Evolutionary conservation across 495 filamentous ascomycete species (phyloP).

Genomic region (Terfezia boudieri): DNA sequence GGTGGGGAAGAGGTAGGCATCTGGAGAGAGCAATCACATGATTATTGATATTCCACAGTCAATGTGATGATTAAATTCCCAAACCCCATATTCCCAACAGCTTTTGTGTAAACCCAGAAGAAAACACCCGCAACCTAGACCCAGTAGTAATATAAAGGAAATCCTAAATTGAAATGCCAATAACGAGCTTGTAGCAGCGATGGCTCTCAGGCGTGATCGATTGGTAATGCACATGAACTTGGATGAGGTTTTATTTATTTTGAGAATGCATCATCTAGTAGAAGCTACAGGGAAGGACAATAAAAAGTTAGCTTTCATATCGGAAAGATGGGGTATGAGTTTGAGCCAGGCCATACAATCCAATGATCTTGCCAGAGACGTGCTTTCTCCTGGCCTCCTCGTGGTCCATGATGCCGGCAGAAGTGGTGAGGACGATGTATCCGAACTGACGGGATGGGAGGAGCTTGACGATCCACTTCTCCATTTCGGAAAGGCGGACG

Average conservation of each 20-base stretch:
- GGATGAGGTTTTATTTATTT: background rate
- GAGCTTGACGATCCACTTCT: constrained; percentile 98
- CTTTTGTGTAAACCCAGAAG: too few relatives aligned
- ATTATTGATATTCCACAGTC: too few relatives aligned
- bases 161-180: too few relatives aligned
- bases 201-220: too few relatives aligned
- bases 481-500: constrained; percentile 85
- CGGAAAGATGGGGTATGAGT: background rate
- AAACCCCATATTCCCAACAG: too few relatives aligned
- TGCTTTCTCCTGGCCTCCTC: constrained; percentile 97
- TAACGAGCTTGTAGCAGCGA: too few relatives aligned
- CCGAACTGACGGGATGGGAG: constrained; percentile 98
- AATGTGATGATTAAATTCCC: too few relatives aligned
- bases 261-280: constrained; percentile 3
- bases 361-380: constrained; percentile 21
- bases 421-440: constrained; percentile 95
- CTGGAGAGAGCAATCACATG: too few relatives aligned
- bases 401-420: constrained; percentile 98
- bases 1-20: too few relatives aligned
- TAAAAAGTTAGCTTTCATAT: background rate
- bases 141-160: too few relatives aligned
- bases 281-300: constrained; percentile 7
- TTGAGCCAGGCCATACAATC: constrained; percentile 11
- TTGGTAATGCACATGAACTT: background rate
- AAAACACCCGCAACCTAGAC: too few relatives aligned